Evolutionary conservation across 2,329 filamentous ascomycete species (phyloP), one percentile per base, ranked within the genome.

Genomic region (Mariannaea elegans): DNA sequence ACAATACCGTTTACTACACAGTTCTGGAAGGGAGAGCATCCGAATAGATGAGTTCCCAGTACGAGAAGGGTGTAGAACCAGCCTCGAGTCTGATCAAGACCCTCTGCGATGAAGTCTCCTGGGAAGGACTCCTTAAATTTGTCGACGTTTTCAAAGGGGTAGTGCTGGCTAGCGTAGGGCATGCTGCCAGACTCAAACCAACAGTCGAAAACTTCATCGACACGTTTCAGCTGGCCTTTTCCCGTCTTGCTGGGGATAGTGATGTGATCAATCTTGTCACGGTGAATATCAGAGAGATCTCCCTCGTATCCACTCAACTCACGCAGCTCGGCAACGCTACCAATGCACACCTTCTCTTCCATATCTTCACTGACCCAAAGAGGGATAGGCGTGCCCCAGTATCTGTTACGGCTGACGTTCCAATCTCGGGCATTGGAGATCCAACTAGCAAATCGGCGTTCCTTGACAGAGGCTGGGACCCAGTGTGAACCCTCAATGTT

Each of bases 131-230:
- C 85, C 68, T 93, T 84, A 64, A 97, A 94, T 60, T 89, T 85
- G 9, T 94, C 91, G 67, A 89, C 86, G 72, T 95, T 95, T 77
- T 94, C 91, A 72, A 97, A 97, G 7, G 94, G 94, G 73, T 96
- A 97, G 75, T 97, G 94, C 63, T 91, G 87, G 66, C 90, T 93
- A 39, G 92, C 91, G 73, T 97, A 97, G 2, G 94, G 94, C 94
- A 97, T 97, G 73, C 91, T 94, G 61, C 94, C 94, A 41, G 93
- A 97, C 77, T 97, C 94, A 64, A 97, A 97, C 93, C 94, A 97
- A 74, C 94, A 97, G 78, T 97, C 94, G 69, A 97, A 97, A 4
- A 97, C 92, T 74, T 97, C 93, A 50, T 93, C 89, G 9, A 95
- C 85, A 67, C 94, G 89, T 70, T 85, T 89, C 63, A 97, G 80